Percentiles rank a stretch among this genome's conserved stretches.
These are phyloP conservation scores for Vachellia pachyceras DNA, from an alignment of 306 rosid species.

Conservation along the genomic window DNA sequence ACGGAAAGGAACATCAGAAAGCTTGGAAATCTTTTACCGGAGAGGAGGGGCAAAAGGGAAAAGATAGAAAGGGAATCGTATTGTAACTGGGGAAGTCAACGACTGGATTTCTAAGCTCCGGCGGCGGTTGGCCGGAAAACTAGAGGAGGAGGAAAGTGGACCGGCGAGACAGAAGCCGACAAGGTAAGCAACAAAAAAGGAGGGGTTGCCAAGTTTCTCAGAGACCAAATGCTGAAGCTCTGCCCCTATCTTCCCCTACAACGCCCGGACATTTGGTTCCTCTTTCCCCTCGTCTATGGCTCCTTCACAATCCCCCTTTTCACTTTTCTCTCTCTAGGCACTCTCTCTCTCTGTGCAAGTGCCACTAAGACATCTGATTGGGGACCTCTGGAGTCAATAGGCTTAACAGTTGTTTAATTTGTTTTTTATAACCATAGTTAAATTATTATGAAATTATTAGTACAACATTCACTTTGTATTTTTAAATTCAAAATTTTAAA, in stretches of 20 bases:
- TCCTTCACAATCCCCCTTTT: not conserved
- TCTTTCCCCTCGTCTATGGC: constrained; percentile 21
- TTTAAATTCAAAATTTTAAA: too few species aligned
- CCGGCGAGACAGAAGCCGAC: constrained; percentile 6
- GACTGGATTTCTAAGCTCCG: not conserved
- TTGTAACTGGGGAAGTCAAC: constrained; percentile 5
- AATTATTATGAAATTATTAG: not conserved
- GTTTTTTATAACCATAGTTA: constrained; percentile 23
- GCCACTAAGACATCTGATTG: constrained; percentile 36
- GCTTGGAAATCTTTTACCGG: not conserved
- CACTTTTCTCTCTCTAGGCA: not conserved
- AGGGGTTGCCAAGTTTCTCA: constrained; percentile 42
- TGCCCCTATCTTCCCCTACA: constrained; percentile 34
- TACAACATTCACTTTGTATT: too few species aligned
- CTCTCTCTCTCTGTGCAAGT: constrained; percentile 32
- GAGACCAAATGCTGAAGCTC: constrained; percentile 46
- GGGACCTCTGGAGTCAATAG: constrained; percentile 40
- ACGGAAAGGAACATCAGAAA: constrained; percentile 26
- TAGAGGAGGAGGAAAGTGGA: not conserved
- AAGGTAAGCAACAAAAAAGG: constrained; percentile 24
- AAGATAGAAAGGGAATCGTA: constrained; percentile 4
- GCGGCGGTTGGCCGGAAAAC: constrained; percentile 29
- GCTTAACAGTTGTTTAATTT: not conserved
- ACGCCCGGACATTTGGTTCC: constrained; percentile 10
- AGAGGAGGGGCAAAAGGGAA: not conserved